These are phyloP conservation scores for Brassica cretica DNA, from an alignment of 345 rosid genomes.

Conservation along the genomic window DNA sequence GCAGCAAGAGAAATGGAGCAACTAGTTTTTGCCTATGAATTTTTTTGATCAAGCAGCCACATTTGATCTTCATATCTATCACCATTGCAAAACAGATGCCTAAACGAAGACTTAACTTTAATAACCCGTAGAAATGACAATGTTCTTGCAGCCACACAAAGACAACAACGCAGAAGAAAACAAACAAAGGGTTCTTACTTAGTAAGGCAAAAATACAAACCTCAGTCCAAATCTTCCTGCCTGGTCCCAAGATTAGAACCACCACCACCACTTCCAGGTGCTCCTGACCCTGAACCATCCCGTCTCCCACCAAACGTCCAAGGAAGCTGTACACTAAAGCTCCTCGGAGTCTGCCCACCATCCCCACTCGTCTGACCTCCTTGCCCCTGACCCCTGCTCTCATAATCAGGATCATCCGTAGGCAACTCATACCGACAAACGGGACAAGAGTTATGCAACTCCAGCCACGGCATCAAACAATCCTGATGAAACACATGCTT, in stretches of 20 bases:
- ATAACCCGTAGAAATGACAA: not conserved
- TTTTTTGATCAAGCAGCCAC: not conserved
- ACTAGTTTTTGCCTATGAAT: conserved; percentile 2
- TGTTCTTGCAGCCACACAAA: conserved; percentile 13
- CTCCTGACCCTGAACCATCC: conserved; percentile 43
- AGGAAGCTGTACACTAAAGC: conserved; percentile 67
- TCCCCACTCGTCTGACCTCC: conserved; percentile 28
- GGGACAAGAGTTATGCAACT: conserved; percentile 73
- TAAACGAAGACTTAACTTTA: not conserved
- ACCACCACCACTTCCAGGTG: conserved; percentile 30
- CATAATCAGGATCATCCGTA: conserved; percentile 72
- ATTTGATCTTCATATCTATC: not conserved
- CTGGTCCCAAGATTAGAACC: conserved; percentile 44
- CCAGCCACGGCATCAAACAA: conserved; percentile 73
- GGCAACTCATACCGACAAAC: conserved; percentile 76
- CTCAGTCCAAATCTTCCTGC: conserved; percentile 66
- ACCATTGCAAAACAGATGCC: conserved; percentile 4
- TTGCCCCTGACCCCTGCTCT: conserved; percentile 45
- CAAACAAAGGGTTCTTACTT: too few species aligned
- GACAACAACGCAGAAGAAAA: too few species aligned
- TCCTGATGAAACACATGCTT: conserved; percentile 66
- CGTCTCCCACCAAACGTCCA: conserved; percentile 48
- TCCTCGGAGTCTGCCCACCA: conserved; percentile 48
- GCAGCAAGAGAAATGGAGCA: conserved; percentile 10
- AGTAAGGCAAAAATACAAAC: conserved; percentile 17